phyloP scores from a whole-genome alignment of 352 stramenopile species.

The Globisporangium recalcitrans region DNA sequence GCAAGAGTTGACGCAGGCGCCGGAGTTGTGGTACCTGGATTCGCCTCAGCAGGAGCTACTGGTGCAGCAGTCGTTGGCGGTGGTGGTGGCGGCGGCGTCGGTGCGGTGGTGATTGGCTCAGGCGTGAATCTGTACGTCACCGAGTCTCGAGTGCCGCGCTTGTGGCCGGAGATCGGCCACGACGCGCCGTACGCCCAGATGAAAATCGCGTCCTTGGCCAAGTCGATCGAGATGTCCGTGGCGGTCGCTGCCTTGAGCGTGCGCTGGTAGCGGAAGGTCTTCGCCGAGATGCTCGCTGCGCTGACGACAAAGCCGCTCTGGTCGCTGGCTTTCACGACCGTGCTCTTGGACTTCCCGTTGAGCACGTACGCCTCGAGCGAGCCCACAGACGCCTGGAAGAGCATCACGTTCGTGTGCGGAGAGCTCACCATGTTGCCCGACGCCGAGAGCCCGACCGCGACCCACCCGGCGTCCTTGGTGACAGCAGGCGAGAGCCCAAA shows the following conservation, averaged over 20 bases:
- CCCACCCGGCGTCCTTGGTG: constrained; percentile 40
- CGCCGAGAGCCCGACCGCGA: constrained; percentile 50
- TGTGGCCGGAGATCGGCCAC: constrained; percentile 56
- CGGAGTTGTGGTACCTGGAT: not conserved
- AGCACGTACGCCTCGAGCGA: constrained; percentile 43
- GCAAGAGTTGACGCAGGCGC: not conserved
- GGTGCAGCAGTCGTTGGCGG: not conserved
- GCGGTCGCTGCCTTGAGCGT: constrained; percentile 39
- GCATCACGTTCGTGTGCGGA: constrained; percentile 63
- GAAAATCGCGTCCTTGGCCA: constrained; percentile 30
- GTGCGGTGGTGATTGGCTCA: not conserved
- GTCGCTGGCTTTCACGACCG: constrained; percentile 37
- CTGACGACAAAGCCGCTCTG: constrained; percentile 37
- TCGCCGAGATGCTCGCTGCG: constrained; percentile 28
- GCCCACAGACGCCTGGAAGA: constrained; percentile 46
- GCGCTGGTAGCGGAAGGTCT: constrained; percentile 74
- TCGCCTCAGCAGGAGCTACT: not conserved
- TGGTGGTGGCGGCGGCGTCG: too few relatives aligned
- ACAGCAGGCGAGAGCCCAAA: constrained; percentile 43
- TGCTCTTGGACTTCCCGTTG: constrained; percentile 41
- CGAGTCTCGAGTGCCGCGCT: constrained; percentile 39
- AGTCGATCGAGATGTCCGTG: constrained; percentile 45
- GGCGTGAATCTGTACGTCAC: constrained; percentile 44
- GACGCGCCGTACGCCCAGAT: constrained; percentile 72
- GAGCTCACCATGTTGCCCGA: constrained; percentile 59